These are phyloP conservation scores for Backusella sp. DNA, from an alignment of 192 early-diverging fungal genomes.

Conservation along the genomic window DNA sequence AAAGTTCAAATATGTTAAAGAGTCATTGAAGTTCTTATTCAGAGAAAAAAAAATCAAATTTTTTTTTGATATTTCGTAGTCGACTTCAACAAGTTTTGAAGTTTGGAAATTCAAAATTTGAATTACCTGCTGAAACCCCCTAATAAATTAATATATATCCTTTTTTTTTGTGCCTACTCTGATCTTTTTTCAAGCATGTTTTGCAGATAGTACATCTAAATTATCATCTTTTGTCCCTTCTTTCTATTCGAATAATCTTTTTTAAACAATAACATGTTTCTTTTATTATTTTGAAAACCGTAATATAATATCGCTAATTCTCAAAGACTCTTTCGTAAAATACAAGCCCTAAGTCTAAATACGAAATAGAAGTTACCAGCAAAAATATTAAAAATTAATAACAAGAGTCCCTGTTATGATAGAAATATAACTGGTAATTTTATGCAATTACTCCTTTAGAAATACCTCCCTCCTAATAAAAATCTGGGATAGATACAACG, in stretches of 20 bases:
- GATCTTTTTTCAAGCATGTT: background rate
- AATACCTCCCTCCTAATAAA: background rate
- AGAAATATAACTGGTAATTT: background rate
- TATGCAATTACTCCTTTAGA: background rate
- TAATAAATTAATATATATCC: no score
- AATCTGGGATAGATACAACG: background rate
- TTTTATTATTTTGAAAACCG: no score
- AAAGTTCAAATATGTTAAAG: no score
- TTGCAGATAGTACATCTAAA: background rate
- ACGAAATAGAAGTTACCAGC: background rate
- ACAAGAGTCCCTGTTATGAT: background rate
- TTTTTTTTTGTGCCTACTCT: background rate
- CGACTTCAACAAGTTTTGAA: no score
- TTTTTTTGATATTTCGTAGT: no score
- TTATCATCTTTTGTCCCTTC: no score
- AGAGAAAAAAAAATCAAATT: no score
- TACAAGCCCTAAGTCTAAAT: background rate
- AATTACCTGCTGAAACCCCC: no score
- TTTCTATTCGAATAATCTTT: no score
- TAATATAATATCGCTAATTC: background rate
- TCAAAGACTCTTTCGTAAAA: background rate
- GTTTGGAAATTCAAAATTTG: no score
- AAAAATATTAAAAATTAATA: background rate
- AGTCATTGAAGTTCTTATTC: no score
- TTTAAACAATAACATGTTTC: no score